These are phyloP conservation scores for Alternaria angustiovoidea DNA, from an alignment of 2,329 filamentous ascomycete genomes.

Conservation along the genomic window DNA sequence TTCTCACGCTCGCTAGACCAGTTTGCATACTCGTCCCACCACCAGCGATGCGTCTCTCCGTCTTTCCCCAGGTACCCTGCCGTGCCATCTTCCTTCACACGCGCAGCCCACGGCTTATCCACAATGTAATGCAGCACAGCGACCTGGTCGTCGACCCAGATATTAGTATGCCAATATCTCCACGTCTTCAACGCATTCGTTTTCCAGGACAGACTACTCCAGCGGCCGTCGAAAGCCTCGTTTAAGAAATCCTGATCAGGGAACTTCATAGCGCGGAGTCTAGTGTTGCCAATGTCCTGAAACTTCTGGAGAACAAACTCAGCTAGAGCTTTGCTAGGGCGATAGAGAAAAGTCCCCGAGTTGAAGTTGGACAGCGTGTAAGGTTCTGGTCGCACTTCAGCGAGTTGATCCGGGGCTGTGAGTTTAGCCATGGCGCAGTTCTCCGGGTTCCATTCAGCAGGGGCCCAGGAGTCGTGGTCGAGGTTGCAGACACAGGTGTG, in stretches of 20 bases:
- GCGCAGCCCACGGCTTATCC: slow-evolving; percentile 63
- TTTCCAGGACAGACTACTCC: slow-evolving; percentile 58
- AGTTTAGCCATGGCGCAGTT: slow-evolving; percentile 61
- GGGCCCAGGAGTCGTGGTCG: slow-evolving; percentile 60
- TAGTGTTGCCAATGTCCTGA: slow-evolving; percentile 44
- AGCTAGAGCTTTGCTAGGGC: slow-evolving; percentile 52
- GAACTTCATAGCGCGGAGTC: slow-evolving; percentile 57
- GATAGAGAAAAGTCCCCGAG: slow-evolving; percentile 61
- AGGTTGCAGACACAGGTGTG: slow-evolving; percentile 64
- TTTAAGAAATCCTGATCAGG: slow-evolving; percentile 64
- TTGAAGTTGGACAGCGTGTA: slow-evolving; percentile 60
- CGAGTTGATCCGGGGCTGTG: slow-evolving; percentile 42
- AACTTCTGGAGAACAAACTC: slow-evolving; percentile 53
- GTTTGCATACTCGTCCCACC: slow-evolving; percentile 58
- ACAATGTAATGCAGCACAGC: slow-evolving; percentile 63
- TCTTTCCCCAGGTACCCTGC: slow-evolving; percentile 62
- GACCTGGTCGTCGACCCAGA: slow-evolving; percentile 61
- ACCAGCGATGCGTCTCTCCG: slow-evolving; percentile 61
- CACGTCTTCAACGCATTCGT: slow-evolving; percentile 64
- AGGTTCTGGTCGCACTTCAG: slow-evolving; percentile 39
- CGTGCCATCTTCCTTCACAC: slow-evolving; percentile 51
- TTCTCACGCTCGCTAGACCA: slow-evolving; percentile 49
- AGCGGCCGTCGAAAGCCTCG: slow-evolving; percentile 56
- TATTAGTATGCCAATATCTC: slow-evolving; percentile 61
- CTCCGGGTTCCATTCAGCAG: slow-evolving; percentile 55